Conservation (phyloP, 495 filamentous ascomycete species). For the Chaetomium tenue region DNA sequence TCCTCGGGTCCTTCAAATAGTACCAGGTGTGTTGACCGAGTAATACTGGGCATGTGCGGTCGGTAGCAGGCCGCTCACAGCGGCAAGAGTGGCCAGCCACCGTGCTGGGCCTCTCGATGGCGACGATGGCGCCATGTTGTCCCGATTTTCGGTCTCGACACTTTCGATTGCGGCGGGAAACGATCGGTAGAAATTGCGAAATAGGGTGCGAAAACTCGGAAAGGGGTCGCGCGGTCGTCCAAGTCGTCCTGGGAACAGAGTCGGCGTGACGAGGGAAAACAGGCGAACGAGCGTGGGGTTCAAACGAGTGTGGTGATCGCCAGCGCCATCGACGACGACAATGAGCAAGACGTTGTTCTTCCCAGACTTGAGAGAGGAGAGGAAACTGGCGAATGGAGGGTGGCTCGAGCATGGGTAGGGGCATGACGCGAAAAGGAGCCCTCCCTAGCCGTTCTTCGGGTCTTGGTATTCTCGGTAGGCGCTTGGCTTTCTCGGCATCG, state of each 20-base stretch:
- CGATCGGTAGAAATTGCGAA: not conserved
- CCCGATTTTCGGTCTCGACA: not conserved
- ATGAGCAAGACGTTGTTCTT: conserved; percentile 6
- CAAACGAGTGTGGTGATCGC: conserved; percentile 21
- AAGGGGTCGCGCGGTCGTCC: not conserved
- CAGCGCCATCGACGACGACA: conserved; percentile 19
- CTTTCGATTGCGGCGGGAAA: not conserved
- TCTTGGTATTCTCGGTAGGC: conserved; percentile 27
- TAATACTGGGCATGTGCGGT: conserved; percentile 28
- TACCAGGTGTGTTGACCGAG: conserved; percentile 32
- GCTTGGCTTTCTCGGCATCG: conserved; percentile 30
- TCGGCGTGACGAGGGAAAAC: not conserved
- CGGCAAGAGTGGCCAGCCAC: conserved; percentile 30
- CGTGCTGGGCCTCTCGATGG: conserved; percentile 13
- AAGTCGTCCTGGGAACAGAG: not conserved
- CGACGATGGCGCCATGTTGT: conserved; percentile 17
- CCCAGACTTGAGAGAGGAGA: conserved; percentile 14
- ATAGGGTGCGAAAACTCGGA: not conserved
- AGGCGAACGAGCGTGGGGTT: conserved; percentile 16
- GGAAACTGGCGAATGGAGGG: conserved; percentile 14
- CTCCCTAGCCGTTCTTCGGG: conserved; percentile 2
- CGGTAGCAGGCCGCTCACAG: conserved; percentile 23
- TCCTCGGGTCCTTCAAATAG: not conserved
- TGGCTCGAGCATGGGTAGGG: conserved; percentile 7
- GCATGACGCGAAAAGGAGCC: conserved; percentile 23